Evolutionary conservation across 225 moss, liverwort and hornwort genomes (phyloP), one percentile per base, ranked within the genome.

Genomic region (Takakia lepidozioides): DNA sequence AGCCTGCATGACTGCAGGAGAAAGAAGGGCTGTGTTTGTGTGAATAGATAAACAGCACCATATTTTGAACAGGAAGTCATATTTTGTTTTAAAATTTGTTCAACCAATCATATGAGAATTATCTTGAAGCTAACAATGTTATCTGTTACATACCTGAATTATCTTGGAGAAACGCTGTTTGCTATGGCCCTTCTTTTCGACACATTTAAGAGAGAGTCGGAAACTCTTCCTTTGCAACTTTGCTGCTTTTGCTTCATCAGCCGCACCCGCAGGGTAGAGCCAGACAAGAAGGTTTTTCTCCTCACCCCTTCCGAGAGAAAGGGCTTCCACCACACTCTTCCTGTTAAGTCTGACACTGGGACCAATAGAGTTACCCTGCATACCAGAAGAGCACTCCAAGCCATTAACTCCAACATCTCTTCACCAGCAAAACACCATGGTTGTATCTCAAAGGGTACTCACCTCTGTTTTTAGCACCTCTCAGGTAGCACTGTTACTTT

Each of bases 121-220:
- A n/a, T n/a, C n/a, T n/a, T n/a, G n/a, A n/a, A n/a, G n/a, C n/a
- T n/a, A n/a, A n/a, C n/a, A n/a, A n/a, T n/a, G n/a, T n/a, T n/a
- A n/a, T n/a, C n/a, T n/a, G 30, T 32, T 27, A 41, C 43, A 49
- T 42, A 92, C 91, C 91, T 87, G 87, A 74, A 92, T 79, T 27
- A 92, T 92, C 66, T 92, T 92, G 17, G 81, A 92, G 57, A 92
- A 92, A 2, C 91, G 84, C 63, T 87, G 84, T 56, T 84, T 92
- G 60, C 69, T 84, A 35, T 86, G 71, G 42, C 91, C 91, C 51
- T 82, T 87, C 58, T 82, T 92, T 61, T 92, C 91, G 37, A 34
- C 87, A 68, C 91, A 92, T 57, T 84, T 87, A 19, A 92, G 65
- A 18, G 91, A 87, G 36, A 92, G 48, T 43, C 91, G 81, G 62